Evolutionary conservation across 345 rosid genomes (phyloP), one percentile per base, ranked within the genome.

Genomic region (Brassica incana): DNA sequence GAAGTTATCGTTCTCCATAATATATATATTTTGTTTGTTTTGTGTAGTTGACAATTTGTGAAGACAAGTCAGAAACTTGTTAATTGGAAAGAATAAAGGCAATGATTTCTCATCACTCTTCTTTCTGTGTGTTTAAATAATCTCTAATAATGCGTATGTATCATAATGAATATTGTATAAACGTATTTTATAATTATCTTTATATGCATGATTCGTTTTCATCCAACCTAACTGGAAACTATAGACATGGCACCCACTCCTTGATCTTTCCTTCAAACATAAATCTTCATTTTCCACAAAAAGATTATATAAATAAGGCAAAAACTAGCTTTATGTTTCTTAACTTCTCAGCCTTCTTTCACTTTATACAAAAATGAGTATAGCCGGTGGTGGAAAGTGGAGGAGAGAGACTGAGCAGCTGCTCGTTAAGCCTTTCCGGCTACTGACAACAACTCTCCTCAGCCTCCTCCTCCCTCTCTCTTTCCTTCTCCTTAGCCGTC

Each of bases 381-480:
- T 65, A 6, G 8, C 56, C 72, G 69, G 76, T 16, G 40, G 48
- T 0, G 33, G 64, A 72, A 75, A 71, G 70, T 76, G 83, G 80
- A 16, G 33, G 65, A 71, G 59, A 66, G 73, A 71, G 77, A 74
- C 68, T 54, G 83, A 68, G 79, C 70, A 69, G 38, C 27, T 75
- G 62, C 23, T 83, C 52, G 71, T 63, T 14, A 81, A 85, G 67
- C 81, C 85, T 9, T 87, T 92, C 71, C 84, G 85, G 63, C 35
- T 86, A 80, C n/a, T 87, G 67, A 81, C 89, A 25, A 70, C 81
- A 56, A 83, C 86, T 54, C 91, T 90, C 54, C 88, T 90, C 65
- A 86, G 87, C 75, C 90, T 88, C 63, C 84, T 88, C 59, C 85
- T 89, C 52, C 97, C 97, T 6, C 91, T 92, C 16, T 89, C 93